These are phyloP conservation scores for Metschnikowia vanudenii DNA, from an alignment of 805 yeast genomes.

Conservation along the genomic window DNA sequence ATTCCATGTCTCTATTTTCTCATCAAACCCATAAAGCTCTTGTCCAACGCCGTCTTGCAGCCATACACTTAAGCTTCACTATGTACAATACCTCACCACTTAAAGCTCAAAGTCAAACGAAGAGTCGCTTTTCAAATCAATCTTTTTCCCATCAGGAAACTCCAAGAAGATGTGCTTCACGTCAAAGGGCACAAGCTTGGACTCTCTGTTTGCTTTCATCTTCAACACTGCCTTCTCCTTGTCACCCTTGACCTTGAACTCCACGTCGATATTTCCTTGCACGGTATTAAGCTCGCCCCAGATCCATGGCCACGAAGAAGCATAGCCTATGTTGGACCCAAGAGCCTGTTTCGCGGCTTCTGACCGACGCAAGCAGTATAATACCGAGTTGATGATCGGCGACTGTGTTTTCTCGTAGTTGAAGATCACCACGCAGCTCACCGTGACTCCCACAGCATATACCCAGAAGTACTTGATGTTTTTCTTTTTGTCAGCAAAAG, in stretches of 20 bases:
- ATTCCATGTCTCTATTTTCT: no score
- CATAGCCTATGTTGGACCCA: conserved; percentile 75
- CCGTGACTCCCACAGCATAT: conserved; percentile 39
- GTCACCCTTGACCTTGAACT: conserved; percentile 68
- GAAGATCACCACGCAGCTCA: conserved; percentile 60
- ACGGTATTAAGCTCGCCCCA: conserved; percentile 82
- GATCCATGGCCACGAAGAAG: conserved; percentile 84
- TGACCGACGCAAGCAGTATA: conserved; percentile 82
- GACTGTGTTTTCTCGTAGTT: conserved; percentile 91
- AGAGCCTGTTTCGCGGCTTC: conserved; percentile 56
- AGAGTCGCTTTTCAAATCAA: conserved; percentile 32
- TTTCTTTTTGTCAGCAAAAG: conserved; percentile 52
- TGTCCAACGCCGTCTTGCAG: no score
- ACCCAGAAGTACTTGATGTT: conserved; percentile 52
- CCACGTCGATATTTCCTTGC: conserved; percentile 73
- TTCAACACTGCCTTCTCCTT: conserved; percentile 52
- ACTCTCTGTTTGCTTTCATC: conserved; percentile 70
- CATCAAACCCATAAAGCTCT: no score
- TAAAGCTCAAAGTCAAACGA: conserved; percentile 29
- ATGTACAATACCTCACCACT: conserved; percentile 3
- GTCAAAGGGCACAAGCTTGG: conserved; percentile 48
- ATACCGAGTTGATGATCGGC: conserved; percentile 82
- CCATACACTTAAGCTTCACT: neutral
- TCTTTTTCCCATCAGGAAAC: conserved; percentile 21
- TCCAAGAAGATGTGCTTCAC: conserved; percentile 34